A percentile compares a stretch with the other conserved stretches of the same genome.
Evolutionary conservation across 2,329 filamentous ascomycete species (phyloP).

Genomic region (Bipolaris victoriae): DNA sequence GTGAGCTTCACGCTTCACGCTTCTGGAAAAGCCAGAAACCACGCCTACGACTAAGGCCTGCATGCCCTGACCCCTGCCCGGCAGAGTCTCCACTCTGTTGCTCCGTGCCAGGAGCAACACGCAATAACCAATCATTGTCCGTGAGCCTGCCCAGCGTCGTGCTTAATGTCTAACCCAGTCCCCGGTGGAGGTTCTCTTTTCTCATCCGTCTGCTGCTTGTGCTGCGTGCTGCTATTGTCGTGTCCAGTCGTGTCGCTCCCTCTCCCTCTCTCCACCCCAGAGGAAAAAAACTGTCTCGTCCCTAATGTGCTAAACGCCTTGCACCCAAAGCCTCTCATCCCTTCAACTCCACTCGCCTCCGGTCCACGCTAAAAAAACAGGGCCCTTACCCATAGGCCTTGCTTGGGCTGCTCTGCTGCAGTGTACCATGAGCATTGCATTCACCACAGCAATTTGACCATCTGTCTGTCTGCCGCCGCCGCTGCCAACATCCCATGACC

Average conservation of each 20-base stretch:
- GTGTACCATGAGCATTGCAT: slow-evolving; percentile 39
- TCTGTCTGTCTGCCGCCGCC: not conserved
- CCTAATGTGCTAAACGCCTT: slow-evolving; percentile 1
- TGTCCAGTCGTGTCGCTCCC: slow-evolving; percentile 14
- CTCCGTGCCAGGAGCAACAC: slow-evolving; percentile 28
- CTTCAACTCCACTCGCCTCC: slow-evolving; percentile 23
- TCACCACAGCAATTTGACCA: slow-evolving; percentile 7
- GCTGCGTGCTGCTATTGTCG: slow-evolving; percentile 8
- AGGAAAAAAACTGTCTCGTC: slow-evolving; percentile 2
- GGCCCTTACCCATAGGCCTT: slow-evolving; percentile 23
- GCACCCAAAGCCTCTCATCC: not conserved
- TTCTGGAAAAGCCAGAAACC: slow-evolving; percentile 13
- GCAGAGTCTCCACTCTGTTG: slow-evolving; percentile 26
- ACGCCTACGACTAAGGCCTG: slow-evolving; percentile 36
- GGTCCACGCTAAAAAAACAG: slow-evolving; percentile 21
- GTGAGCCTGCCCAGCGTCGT: slow-evolving; percentile 26
- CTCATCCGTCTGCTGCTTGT: slow-evolving; percentile 22
- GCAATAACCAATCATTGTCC: slow-evolving; percentile 34
- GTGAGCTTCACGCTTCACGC: slow-evolving; percentile 12
- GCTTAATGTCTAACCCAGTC: slow-evolving; percentile 42
- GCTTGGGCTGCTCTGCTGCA: slow-evolving; percentile 27
- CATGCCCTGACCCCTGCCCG: slow-evolving; percentile 28
- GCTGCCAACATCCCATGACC: slow-evolving; percentile 6
- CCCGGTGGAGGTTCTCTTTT: slow-evolving; percentile 29
- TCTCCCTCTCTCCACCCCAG: slow-evolving; percentile 9